Percentiles rank a stretch among this genome's conserved stretches.
Conservation (phyloP, 192 early-diverging fungal genomes). For the Funneliformis geosporum region DNA sequence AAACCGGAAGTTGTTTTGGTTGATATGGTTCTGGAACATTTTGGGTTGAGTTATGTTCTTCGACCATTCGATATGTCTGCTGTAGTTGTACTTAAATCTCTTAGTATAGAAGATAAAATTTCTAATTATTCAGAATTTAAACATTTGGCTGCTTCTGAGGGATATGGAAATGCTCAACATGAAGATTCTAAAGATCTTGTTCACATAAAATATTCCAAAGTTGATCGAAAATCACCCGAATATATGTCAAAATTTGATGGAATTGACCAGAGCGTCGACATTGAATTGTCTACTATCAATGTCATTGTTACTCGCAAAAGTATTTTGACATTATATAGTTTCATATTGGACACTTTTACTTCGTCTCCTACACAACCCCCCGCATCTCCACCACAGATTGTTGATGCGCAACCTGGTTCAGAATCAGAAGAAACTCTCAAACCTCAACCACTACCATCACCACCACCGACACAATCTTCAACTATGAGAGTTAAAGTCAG, state of each 20-base stretch:
- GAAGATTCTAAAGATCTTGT: slow-evolving; percentile 66
- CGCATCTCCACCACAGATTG: background rate
- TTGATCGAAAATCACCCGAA: slow-evolving; percentile 72
- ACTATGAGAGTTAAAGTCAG: slow-evolving; percentile 76
- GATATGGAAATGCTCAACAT: slow-evolving; percentile 37
- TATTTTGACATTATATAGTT: slow-evolving; percentile 84
- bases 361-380: slow-evolving; percentile 30
- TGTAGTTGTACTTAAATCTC: slow-evolving; percentile 72
- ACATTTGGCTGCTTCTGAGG: slow-evolving; percentile 61
- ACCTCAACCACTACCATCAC: background rate
- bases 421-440: slow-evolving; percentile 17
- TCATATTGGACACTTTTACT: slow-evolving; percentile 75
- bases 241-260: slow-evolving; percentile 73
- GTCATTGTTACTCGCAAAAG: slow-evolving; percentile 84
- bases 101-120: slow-evolving; percentile 75
- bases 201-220: slow-evolving; percentile 68
- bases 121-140: slow-evolving; percentile 51
- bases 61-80: slow-evolving; percentile 77
- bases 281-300: slow-evolving; percentile 76
- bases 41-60: slow-evolving; percentile 68
- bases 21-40: slow-evolving; percentile 67
- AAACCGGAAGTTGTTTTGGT: slow-evolving; percentile 57
- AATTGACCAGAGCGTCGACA: slow-evolving; percentile 78
- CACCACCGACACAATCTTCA: slow-evolving; percentile 39
- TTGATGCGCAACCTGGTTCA: background rate